Evolutionary conservation across 2,329 filamentous ascomycete species (phyloP).

Genomic region (Diplodia scrobiculata): DNA sequence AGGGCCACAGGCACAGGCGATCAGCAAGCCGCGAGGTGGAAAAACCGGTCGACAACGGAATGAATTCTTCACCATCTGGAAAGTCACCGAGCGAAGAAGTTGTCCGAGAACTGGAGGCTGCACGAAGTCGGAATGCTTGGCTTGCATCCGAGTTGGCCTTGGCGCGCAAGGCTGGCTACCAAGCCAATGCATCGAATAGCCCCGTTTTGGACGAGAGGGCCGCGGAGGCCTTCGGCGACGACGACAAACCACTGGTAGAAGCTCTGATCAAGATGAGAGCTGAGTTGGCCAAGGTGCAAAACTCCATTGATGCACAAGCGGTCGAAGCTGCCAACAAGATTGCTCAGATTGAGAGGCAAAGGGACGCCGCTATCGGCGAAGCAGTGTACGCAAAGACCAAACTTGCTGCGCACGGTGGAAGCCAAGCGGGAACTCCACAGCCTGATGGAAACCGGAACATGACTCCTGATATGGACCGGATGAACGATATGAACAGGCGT

Average conservation of each 20-base stretch:
- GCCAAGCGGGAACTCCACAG: conserved; percentile 60
- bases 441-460: conserved; percentile 60
- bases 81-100: conserved; percentile 71
- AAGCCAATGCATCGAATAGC: conserved; percentile 68
- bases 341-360: conserved; percentile 89
- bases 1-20: conserved; percentile 36
- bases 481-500: conserved; percentile 75
- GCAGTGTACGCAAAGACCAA: conserved; percentile 94
- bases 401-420: conserved; percentile 77
- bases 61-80: conserved; percentile 62
- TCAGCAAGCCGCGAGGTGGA: conserved; percentile 40
- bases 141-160: conserved; percentile 93
- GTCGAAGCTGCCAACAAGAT: conserved; percentile 83
- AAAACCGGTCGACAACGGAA: conserved; percentile 58
- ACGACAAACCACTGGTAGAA: conserved; percentile 89
- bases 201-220: conserved; percentile 74
- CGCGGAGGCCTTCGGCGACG: conserved; percentile 81
- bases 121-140: conserved; percentile 90
- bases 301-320: conserved; percentile 84
- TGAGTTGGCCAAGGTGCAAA: conserved; percentile 86
- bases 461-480: conserved; percentile 64
- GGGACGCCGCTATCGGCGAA: conserved; percentile 91
- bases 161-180: conserved; percentile 86
- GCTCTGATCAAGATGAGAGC: conserved; percentile 87
- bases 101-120: conserved; percentile 81